phyloP scores from a whole-genome alignment of 345 rosid species.

The Cochlearia excelsa region DNA sequence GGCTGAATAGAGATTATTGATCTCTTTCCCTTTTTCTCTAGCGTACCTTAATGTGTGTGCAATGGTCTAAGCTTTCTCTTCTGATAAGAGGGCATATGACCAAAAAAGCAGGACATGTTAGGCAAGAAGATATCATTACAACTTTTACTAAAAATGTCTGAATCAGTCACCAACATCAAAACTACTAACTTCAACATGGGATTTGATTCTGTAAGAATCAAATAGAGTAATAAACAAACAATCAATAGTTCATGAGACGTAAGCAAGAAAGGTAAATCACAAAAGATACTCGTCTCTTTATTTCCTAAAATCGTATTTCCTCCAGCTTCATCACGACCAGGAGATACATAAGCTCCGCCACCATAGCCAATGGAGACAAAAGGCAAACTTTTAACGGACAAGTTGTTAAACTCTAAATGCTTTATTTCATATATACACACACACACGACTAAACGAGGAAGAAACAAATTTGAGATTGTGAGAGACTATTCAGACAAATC shows the following conservation, averaged over 20 bases:
- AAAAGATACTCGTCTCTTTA: neutral
- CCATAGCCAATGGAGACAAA: conserved; percentile 16
- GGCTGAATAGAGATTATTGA: neutral
- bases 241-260: neutral
- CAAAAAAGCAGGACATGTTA: neutral
- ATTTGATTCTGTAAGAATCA: conserved; percentile 1
- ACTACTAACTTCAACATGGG: neutral
- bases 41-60: neutral
- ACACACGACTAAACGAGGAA: neutral
- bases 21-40: neutral
- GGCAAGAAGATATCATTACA: neutral
- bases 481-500: conserved; percentile 24
- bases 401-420: conserved; percentile 17
- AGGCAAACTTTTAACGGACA: neutral
- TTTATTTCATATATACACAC: conserved; percentile 24
- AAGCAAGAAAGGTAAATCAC: neutral
- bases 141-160: neutral
- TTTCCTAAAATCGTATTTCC: conserved; percentile 2
- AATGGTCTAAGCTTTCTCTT: conserved; percentile 2
- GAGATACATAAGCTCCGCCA: conserved; percentile 20
- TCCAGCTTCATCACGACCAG: neutral
- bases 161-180: conserved; percentile 9
- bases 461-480: neutral
- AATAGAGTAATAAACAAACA: neutral
- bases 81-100: neutral